Percentiles rank a stretch among this genome's conserved stretches.
These are phyloP conservation scores for Seiridium unicorne DNA, from an alignment of 2,329 filamentous ascomycete genomes.

Conservation along the genomic window DNA sequence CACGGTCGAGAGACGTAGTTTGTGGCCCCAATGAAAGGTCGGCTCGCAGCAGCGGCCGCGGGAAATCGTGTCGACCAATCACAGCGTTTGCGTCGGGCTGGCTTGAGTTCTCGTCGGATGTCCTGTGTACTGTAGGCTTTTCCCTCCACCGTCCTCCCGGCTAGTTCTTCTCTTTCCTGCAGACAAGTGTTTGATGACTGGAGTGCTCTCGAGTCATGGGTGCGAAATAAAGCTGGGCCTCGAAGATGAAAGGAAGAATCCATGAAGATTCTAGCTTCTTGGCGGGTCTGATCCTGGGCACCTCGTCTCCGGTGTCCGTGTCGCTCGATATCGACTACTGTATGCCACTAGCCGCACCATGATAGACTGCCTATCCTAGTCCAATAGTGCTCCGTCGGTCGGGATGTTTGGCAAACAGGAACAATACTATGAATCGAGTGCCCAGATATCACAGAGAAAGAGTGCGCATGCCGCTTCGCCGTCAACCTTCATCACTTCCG, in stretches of 20 bases:
- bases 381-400: too few species aligned
- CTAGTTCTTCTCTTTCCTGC: background rate
- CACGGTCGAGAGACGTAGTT: background rate
- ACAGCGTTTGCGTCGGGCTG: background rate
- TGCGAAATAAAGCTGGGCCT: background rate
- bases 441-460: background rate
- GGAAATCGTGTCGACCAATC: background rate
- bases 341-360: background rate
- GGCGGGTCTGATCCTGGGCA: background rate
- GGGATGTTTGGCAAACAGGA: too few species aligned
- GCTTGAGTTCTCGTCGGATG: background rate
- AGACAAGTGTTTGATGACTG: background rate
- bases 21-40: background rate
- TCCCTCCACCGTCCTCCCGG: too few species aligned
- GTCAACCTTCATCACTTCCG: background rate
- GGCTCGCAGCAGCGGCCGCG: background rate
- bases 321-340: background rate
- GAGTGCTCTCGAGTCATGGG: background rate
- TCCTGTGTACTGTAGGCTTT: too few species aligned
- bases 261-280: slow-evolving; percentile 3
- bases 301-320: background rate
- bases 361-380: background rate
- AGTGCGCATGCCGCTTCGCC: too few species aligned
- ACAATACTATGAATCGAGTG: too few species aligned
- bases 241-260: slow-evolving; percentile 5